Evolutionary conservation across 495 filamentous ascomycete species (phyloP).

Genomic region (Daldinia concentrica): DNA sequence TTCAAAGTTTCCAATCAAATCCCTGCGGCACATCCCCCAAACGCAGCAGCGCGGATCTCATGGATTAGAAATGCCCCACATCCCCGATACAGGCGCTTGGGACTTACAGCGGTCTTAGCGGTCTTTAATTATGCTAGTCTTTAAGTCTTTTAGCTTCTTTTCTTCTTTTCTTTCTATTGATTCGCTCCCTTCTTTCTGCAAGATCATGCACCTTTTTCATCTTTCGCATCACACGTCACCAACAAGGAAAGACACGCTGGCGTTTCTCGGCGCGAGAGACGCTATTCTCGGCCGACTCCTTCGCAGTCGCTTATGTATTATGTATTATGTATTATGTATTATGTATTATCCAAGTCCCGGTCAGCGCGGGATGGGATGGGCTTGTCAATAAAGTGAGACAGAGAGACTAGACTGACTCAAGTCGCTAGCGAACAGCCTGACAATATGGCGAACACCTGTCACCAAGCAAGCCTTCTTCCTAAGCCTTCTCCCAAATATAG

Average conservation of each 20-base stretch:
- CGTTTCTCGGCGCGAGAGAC: constrained; percentile 23
- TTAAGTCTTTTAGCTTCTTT: constrained; percentile 2
- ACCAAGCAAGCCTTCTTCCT: not conserved
- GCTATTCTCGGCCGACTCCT: constrained; percentile 32
- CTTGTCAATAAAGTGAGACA: not conserved
- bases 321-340: too few species aligned
- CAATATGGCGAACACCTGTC: not conserved
- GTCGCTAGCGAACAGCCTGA: too few species aligned
- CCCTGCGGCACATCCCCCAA: constrained; percentile 44
- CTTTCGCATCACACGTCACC: constrained; percentile 39
- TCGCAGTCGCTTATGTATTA: not conserved
- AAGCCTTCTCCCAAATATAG: not conserved
- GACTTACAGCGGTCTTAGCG: constrained; percentile 24
- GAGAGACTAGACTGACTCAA: not conserved
- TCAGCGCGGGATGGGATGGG: not conserved
- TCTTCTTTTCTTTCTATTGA: constrained; percentile 14
- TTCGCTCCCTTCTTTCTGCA: constrained; percentile 4
- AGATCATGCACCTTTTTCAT: constrained; percentile 6
- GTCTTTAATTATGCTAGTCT: too few species aligned
- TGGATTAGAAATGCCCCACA: constrained; percentile 13
- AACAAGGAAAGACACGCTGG: constrained; percentile 26
- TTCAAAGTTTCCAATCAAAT: constrained; percentile 12
- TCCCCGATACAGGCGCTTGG: constrained; percentile 39
- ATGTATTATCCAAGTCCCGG: not conserved
- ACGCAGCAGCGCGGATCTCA: constrained; percentile 35